Evolutionary conservation across 352 stramenopile genomes (phyloP), one percentile per base, ranked within the genome.

Genomic region (Globisporangium solare): DNA sequence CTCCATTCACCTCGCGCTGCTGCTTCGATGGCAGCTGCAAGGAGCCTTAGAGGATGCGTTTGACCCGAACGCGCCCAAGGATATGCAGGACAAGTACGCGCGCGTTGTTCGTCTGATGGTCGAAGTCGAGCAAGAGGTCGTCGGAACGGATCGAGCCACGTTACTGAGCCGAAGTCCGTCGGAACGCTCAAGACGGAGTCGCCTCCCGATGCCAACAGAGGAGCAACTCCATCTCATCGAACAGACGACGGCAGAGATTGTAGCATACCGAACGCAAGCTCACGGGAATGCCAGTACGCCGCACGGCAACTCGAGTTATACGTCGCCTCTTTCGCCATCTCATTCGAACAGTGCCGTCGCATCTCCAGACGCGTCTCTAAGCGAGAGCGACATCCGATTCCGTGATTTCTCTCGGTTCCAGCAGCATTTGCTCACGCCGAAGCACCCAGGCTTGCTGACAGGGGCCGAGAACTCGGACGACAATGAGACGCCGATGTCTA

Each of bases 11-110:
- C 58, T 96, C 10, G 87, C 83, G 13, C 58, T 96, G 48, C 66
- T 94, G 20, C 75, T 96, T 47, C 76, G 82, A 55, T 96, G 86
- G 87, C 82, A 93, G 54, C 59, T 95, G n/a, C 83, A 94, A 73
- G 86, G 83, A 3, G 83, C 84, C 17, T 64, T 96, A 3, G 86
- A 94, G 64, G 86, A 96, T 53, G 86, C 86, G 1, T 82, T 92
- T 51, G 86, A 96, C 52, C 39, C 62, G 22, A 82, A 88, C 51
- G 80, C 88, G 8, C 77, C 77, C 7, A 85, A 88, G 42, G 74
- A 92, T 0, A 93, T 91, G 75, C 84, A 94, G 53, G 83, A 94
- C 63, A 91, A 92, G 60, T 95, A 92, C 47, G 70, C 86, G 18
- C 79, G 83, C 24, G 83, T 95, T 15, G 82, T 94, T 27, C 78